Conservation (phyloP, 1,284 basidiomycete species). For the Hemileia vastatrix region DNA sequence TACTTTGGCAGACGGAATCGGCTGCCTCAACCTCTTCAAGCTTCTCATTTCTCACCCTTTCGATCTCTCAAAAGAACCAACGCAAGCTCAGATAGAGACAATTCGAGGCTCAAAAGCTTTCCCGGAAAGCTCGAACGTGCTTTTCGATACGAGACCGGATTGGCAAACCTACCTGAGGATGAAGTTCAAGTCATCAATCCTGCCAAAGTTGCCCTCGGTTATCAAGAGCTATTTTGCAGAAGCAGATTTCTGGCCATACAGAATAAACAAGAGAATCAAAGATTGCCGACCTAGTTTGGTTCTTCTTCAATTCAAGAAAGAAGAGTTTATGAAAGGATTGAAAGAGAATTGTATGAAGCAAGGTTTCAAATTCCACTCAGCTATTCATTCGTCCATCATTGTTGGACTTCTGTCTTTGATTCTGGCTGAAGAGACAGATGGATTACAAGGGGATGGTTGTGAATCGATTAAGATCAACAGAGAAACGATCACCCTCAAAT, state of each 20-base stretch:
- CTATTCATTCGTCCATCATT: background rate
- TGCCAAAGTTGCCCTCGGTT: background rate
- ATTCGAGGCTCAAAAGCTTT: background rate
- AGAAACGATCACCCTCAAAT: background rate
- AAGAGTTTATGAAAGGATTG: too few relatives aligned
- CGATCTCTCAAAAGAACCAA: background rate
- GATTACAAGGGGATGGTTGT: background rate
- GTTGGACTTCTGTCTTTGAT: background rate
- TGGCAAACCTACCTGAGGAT: background rate
- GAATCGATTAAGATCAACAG: background rate
- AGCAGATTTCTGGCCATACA: background rate
- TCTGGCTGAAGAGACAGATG: background rate
- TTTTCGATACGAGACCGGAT: background rate
- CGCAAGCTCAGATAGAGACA: background rate
- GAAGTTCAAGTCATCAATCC: background rate
- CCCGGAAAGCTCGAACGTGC: background rate
- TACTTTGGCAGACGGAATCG: background rate
- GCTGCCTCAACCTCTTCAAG: background rate
- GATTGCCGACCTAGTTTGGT: too few relatives aligned
- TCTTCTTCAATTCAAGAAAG: too few relatives aligned
- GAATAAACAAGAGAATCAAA: background rate
- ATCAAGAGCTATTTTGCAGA: too few relatives aligned
- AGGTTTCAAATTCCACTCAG: background rate
- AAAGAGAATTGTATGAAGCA: too few relatives aligned
- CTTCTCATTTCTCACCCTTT: background rate